phyloP scores from a whole-genome alignment of 495 filamentous ascomycete species.

The Podospora conica region DNA sequence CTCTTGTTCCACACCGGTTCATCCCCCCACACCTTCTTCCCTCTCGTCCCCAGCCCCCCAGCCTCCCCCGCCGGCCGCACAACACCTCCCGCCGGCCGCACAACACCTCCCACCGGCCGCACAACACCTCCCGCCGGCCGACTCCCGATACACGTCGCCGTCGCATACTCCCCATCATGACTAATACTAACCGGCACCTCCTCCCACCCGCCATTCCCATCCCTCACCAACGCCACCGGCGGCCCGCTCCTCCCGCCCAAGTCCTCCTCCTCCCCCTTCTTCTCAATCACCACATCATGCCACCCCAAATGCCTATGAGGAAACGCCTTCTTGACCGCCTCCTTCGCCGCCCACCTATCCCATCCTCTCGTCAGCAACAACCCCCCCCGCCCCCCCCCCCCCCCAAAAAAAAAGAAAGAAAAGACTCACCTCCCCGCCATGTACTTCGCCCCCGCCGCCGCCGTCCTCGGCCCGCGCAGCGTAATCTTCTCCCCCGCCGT shows the following conservation, averaged over 20 bases:
- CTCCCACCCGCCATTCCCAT: not conserved
- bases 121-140: not conserved
- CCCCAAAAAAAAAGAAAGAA: conserved; percentile 1
- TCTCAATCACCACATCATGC: conserved; percentile 40
- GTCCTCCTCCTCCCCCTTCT: not conserved
- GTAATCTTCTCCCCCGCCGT: too few species aligned
- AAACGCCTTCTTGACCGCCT: conserved; percentile 59
- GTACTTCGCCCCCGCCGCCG: conserved; percentile 16
- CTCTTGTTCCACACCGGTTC: too few species aligned
- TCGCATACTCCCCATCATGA: conserved; percentile 34
- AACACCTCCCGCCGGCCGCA: too few species aligned
- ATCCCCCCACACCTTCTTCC: too few species aligned
- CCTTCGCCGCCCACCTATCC: conserved; percentile 55
- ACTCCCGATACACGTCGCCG: conserved; percentile 27
- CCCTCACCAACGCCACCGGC: conserved; percentile 24
- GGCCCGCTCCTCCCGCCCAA: not conserved
- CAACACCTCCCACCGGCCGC: too few species aligned
- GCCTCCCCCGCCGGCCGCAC: too few species aligned
- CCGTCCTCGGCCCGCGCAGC: not conserved
- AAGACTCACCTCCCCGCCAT: conserved; percentile 47
- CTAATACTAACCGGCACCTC: conserved; percentile 32
- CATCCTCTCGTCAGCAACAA: not conserved
- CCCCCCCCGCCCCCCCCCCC: not conserved
- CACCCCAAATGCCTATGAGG: conserved; percentile 37
- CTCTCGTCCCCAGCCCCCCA: too few species aligned